Conservation (phyloP, 192 early-diverging fungal genomes). For the Funneliformis mosseae region DNA sequence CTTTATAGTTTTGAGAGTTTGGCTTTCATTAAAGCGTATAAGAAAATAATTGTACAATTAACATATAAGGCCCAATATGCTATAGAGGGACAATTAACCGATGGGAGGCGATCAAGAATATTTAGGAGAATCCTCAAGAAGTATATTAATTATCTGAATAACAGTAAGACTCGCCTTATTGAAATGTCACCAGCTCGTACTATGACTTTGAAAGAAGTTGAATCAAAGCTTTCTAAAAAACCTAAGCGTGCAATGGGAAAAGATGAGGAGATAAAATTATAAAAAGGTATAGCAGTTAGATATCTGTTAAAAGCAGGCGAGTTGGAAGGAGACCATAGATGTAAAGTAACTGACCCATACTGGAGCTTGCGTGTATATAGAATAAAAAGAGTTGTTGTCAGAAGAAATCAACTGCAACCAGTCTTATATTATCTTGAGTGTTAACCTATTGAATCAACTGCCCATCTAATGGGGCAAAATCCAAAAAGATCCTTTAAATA, state of each 20-base stretch:
- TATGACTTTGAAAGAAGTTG: not conserved
- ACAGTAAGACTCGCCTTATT: slow-evolving; percentile 14
- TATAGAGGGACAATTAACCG: too few species aligned
- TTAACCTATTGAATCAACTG: too few species aligned
- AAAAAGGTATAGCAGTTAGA: slow-evolving; percentile 10
- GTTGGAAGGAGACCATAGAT: not conserved
- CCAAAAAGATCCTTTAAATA: too few species aligned
- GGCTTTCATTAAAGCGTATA: not conserved
- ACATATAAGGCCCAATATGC: not conserved
- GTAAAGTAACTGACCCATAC: slow-evolving; percentile 24
- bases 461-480: too few species aligned
- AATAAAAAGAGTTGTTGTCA: slow-evolving; percentile 15
- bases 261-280: not conserved
- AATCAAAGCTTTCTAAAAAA: too few species aligned
- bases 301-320: slow-evolving; percentile 4
- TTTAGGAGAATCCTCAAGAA: too few species aligned
- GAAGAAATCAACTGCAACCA: slow-evolving; percentile 23
- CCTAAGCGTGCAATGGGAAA: too few species aligned
- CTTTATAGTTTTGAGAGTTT: too few species aligned
- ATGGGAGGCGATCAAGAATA: too few species aligned
- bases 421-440: not conserved
- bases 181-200: not conserved
- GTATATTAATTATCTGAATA: slow-evolving; percentile 16
- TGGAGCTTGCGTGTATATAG: slow-evolving; percentile 10
- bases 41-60: not conserved